Conservation (phyloP, 441 rosid species). For the Daphne laureola region DNA sequence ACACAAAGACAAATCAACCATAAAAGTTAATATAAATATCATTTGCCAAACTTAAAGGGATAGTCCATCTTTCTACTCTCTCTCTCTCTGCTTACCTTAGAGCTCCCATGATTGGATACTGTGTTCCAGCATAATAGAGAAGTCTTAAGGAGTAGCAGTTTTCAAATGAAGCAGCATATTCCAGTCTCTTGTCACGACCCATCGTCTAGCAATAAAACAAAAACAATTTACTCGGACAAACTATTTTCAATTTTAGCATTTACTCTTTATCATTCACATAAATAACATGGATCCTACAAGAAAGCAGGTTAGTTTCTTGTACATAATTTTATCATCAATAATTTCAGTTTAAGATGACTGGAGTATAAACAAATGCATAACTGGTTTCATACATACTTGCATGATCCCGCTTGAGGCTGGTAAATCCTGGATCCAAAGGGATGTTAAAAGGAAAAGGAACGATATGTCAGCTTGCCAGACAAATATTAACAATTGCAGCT, state of each 20-base stretch:
- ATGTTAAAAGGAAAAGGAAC: background rate
- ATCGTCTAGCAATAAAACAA: conserved; percentile 48
- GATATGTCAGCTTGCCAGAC: too few relatives aligned
- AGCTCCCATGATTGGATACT: conserved; percentile 96
- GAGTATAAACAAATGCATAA: too few relatives aligned
- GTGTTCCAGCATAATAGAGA: conserved; percentile 87
- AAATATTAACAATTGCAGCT: too few relatives aligned
- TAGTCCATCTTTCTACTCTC: too few relatives aligned
- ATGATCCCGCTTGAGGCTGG: conserved; percentile 94
- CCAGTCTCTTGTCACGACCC: conserved; percentile 88
- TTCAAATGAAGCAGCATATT: conserved; percentile 81
- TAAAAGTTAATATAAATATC: too few relatives aligned
- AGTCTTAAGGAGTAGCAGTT: conserved; percentile 81
- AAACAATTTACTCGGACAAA: conserved; percentile 1
- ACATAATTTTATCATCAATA: too few relatives aligned
- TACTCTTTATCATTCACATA: too few relatives aligned
- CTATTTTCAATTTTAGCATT: background rate
- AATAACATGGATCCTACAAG: too few relatives aligned
- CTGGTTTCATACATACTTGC: conserved; percentile 61
- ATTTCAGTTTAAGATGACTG: too few relatives aligned
- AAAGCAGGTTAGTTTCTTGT: too few relatives aligned
- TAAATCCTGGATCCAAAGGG: conserved; percentile 51
- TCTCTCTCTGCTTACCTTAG: conserved; percentile 42
- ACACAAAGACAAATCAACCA: too few relatives aligned
- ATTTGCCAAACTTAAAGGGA: too few relatives aligned